Base-by-base conservation (phyloP, 768 basidiomycete species). In the Imleria badia region DNA sequence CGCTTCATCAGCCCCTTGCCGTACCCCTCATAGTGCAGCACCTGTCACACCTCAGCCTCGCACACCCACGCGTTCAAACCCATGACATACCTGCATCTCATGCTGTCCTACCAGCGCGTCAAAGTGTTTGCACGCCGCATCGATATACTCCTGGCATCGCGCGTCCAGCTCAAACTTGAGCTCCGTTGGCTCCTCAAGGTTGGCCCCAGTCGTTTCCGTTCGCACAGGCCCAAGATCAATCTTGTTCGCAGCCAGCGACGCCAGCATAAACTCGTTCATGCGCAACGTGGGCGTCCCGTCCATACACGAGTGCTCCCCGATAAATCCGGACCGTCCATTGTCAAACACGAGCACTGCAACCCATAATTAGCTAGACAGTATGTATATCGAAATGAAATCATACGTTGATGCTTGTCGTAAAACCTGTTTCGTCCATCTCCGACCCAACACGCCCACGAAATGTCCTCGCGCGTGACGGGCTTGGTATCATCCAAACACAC, bases 371-470 rank as follows among this genome's bases (percentile, higher is more conserved):
- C 23, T 50, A 49, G n/a, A 30, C 54, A n/a, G 3, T 54, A 40
- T 29, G 12, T 42, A 29, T 13, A 30, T 34, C 14, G 19, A 30
- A 29, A 49, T 4, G 26, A 17, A 40, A 22, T 43, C 87, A 33
- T 68, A 94, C 92, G 65, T 66, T 98, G 91, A 67, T 98, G 96
- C 73, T 99, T 99, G 77, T 98, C 97, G 67, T 87, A 98, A 79
- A 89, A 99, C 55, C 96, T 77, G 70, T 96, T 97, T 46, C 85
- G 77, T 22, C 93, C 95, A 61, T 96, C 82, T 31, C 94, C 96
- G 22, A 86, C 86, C 94, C 96, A 98, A 45, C 84, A 83, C 19
- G 73, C 77, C 86, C 89, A 89, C 52, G 89, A 89, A 13, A 89
- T 78, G 29, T 91, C 85, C 60, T 96, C 90, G 38, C 92, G 79